Base-by-base conservation (phyloP, 2,329 filamentous ascomycete genomes). In the Lachnellula cervina region DNA sequence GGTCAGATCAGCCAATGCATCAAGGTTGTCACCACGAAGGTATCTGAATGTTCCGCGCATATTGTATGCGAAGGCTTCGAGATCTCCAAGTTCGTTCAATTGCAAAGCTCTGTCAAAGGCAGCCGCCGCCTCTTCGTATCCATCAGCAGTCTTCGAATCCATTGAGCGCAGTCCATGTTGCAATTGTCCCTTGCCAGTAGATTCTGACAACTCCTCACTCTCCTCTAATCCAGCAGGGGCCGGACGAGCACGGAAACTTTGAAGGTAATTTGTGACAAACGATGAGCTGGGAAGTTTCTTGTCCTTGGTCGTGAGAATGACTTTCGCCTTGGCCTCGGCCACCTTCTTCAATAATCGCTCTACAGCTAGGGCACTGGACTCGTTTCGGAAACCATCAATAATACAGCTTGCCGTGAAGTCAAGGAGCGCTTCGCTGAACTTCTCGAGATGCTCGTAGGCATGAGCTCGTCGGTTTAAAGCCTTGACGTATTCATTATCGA, bases 381-480 rank as follows among this genome's bases (percentile, higher is more conserved):
- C 89, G 73, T 94, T 97, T 76, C 89, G 88, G 81, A 99, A 99
- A 60, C 89, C 89, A 72, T 99, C 94, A 71, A 99, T 96, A 73
- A 99, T 99, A 77, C 94, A 99, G 76, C 93, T 97, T 56, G 94
- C 94, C 8, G 94, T 99, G 77, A 96, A 97, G 76, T 99, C 94
- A 61, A 99, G 83, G 8, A 99, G 86, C 46, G 94, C 93, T 71
- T 97, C 93, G 72, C 91, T 94, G 78, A 88, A 96, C 74, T 87
- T 88, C 67, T 87, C 87, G 45, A 94, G 83, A 72, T 97, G 89
- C 76, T 99, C 94, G 74, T 97, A 99, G 56, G 94, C 94, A 70
- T 95, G 95, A 54, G 94, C 94, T 67, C 94, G 86, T 69, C 94
- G 88, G 81, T 99, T 99, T 66, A 99, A 80, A 35, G 94, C 94